Percentiles rank a stretch among this genome's conserved stretches.
phyloP scores from a whole-genome alignment of 2,329 filamentous ascomycete genomes.

The Cladosporium austrohemisphaericum region DNA sequence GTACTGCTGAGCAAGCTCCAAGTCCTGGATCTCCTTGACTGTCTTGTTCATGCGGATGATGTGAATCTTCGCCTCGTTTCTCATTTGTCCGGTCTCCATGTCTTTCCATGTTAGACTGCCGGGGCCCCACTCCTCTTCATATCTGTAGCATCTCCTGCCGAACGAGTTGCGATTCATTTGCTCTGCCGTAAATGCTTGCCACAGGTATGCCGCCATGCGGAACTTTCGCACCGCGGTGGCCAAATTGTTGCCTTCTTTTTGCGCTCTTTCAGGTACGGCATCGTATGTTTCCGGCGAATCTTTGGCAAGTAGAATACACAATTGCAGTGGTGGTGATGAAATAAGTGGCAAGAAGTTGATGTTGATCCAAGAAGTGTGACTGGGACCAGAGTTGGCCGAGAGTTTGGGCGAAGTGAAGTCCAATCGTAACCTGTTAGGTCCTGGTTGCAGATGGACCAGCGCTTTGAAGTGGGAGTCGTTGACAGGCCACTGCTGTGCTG shows the following conservation, averaged over 20 bases:
- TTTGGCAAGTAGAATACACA: slow-evolving; percentile 81
- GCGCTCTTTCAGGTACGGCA: slow-evolving; percentile 68
- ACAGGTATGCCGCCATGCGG: slow-evolving; percentile 90
- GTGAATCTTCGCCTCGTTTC: slow-evolving; percentile 88
- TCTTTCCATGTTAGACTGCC: slow-evolving; percentile 78
- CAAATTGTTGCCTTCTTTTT: slow-evolving; percentile 77
- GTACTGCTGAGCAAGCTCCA: slow-evolving; percentile 76
- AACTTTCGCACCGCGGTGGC: slow-evolving; percentile 84
- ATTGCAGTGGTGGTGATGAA: slow-evolving; percentile 76
- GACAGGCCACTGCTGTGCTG: slow-evolving; percentile 80
- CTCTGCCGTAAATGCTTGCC: slow-evolving; percentile 95
- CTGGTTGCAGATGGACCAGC: slow-evolving; percentile 83
- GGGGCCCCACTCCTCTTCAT: slow-evolving; percentile 91
- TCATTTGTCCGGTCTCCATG: slow-evolving; percentile 65
- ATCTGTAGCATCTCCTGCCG: slow-evolving; percentile 79
- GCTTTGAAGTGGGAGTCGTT: slow-evolving; percentile 88
- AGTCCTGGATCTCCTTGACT: slow-evolving; percentile 73
- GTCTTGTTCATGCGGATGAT: slow-evolving; percentile 80
- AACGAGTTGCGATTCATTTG: slow-evolving; percentile 91
- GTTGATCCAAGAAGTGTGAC: slow-evolving; percentile 75
- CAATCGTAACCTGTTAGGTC: slow-evolving; percentile 81
- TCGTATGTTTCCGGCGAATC: slow-evolving; percentile 87
- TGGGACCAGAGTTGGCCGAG: slow-evolving; percentile 63
- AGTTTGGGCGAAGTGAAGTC: slow-evolving; percentile 82
- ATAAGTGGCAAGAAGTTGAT: slow-evolving; percentile 82